phyloP scores from a whole-genome alignment of 352 stramenopile species.

The Globisporangium ultimum region DNA sequence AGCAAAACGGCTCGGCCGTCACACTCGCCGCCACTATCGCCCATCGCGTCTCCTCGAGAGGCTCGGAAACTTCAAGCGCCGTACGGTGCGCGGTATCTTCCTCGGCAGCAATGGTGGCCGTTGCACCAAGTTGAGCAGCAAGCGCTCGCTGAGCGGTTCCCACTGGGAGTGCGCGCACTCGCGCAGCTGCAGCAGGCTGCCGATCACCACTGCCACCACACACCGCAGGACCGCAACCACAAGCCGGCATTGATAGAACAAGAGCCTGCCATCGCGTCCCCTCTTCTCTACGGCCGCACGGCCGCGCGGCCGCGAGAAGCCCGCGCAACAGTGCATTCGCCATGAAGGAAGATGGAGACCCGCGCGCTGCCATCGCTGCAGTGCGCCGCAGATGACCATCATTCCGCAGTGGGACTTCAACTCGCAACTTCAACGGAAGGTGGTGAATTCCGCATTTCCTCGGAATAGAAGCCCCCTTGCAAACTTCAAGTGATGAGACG shows the following conservation, averaged over 20 bases:
- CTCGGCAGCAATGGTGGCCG: conserved; percentile 46
- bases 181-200: not conserved
- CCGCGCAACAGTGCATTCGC: too few species aligned
- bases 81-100: conserved; percentile 65
- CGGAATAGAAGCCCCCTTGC: not conserved
- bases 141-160: conserved; percentile 22
- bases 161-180: not conserved
- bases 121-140: conserved; percentile 37
- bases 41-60: conserved; percentile 6
- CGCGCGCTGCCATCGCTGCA: not conserved
- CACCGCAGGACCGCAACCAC: conserved; percentile 21
- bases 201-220: conserved; percentile 22
- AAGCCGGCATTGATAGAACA: conserved; percentile 21
- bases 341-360: not conserved
- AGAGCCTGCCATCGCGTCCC: not conserved
- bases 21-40: conserved; percentile 3
- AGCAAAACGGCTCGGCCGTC: not conserved
- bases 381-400: not conserved
- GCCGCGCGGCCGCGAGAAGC: not conserved
- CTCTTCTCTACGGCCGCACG: not conserved
- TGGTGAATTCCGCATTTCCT: not conserved
- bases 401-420: not conserved
- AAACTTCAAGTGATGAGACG: not conserved
- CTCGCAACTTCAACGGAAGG: not conserved
- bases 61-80: conserved; percentile 14